A percentile compares a stretch with the other conserved stretches of the same genome.
Conservation (phyloP, 305 asterid genomes). For the Fraxinus paxiana region DNA sequence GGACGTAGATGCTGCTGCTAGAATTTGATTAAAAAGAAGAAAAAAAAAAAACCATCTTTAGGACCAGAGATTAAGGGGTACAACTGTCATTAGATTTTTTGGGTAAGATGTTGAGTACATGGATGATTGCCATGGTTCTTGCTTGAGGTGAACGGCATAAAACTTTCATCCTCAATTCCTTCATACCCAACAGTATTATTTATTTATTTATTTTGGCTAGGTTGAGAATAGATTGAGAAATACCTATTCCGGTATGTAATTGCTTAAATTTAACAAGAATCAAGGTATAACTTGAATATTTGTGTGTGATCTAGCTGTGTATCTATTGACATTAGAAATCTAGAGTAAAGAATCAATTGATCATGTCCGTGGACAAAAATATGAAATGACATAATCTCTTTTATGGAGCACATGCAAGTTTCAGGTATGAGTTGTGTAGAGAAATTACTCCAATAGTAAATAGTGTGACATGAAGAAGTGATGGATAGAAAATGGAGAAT, state of each 20-base stretch:
- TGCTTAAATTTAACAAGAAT: neutral
- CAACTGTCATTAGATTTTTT: constrained; percentile 9
- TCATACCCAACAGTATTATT: neutral
- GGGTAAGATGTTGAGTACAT: neutral
- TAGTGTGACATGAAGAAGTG: neutral
- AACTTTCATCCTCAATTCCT: constrained; percentile 8
- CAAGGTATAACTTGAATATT: constrained; percentile 1
- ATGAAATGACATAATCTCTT: neutral
- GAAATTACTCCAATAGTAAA: neutral
- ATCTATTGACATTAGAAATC: neutral
- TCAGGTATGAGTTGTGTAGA: neutral
- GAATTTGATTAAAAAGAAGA: neutral
- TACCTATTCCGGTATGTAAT: constrained; percentile 9
- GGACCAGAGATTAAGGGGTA: neutral
- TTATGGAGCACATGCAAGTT: neutral
- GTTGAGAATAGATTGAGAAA: neutral
- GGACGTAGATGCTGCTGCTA: neutral
- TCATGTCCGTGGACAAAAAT: constrained; percentile 3
- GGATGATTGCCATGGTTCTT: neutral
- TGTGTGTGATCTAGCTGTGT: constrained; percentile 5
- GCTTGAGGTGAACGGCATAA: neutral
- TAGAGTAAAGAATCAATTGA: neutral
- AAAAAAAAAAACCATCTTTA: neutral
- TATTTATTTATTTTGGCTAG: constrained; percentile 2
- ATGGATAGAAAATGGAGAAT: too few relatives aligned